Evolutionary conservation across 2,329 filamentous ascomycete genomes (phyloP).

Genomic region (Colletotrichum cordylinicola): DNA sequence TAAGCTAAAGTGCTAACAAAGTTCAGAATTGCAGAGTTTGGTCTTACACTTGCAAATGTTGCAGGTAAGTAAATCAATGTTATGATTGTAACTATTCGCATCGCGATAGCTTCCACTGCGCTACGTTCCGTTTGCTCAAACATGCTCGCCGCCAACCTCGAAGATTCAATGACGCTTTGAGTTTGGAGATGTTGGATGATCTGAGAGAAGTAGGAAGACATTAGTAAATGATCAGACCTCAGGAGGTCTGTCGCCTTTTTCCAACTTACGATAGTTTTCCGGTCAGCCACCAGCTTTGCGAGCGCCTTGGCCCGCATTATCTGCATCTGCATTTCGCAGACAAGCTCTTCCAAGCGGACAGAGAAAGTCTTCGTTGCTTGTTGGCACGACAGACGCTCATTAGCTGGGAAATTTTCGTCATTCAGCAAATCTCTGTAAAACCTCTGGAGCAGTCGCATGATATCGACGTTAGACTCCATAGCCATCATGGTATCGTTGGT

Average conservation of each 20-base stretch:
- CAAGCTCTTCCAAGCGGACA: not conserved
- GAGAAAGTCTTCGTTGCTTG: not conserved
- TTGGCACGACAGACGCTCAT: not conserved
- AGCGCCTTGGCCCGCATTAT: not conserved
- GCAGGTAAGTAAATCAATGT: constrained; percentile 28
- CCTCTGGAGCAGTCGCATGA: constrained; percentile 18
- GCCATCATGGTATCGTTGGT: constrained; percentile 39
- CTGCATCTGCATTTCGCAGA: constrained; percentile 4
- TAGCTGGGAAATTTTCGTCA: constrained; percentile 25
- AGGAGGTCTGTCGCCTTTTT: too few species aligned
- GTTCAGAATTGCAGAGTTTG: too few species aligned
- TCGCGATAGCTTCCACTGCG: constrained; percentile 29
- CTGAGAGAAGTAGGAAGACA: constrained; percentile 17
- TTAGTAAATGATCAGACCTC: too few species aligned
- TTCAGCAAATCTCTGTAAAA: not conserved
- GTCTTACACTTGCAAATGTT: constrained; percentile 20
- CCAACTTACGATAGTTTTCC: not conserved
- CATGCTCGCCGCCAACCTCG: constrained; percentile 24
- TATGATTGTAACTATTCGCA: constrained; percentile 32
- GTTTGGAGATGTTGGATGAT: constrained; percentile 37
- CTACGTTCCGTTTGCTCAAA: constrained; percentile 31
- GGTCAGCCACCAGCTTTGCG: not conserved
- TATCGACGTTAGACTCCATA: constrained; percentile 41
- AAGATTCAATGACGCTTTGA: constrained; percentile 26
- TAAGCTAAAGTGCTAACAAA: too few species aligned